These are phyloP conservation scores for Botrytis squamosa DNA, from an alignment of 2,329 filamentous ascomycete genomes.

Conservation along the genomic window DNA sequence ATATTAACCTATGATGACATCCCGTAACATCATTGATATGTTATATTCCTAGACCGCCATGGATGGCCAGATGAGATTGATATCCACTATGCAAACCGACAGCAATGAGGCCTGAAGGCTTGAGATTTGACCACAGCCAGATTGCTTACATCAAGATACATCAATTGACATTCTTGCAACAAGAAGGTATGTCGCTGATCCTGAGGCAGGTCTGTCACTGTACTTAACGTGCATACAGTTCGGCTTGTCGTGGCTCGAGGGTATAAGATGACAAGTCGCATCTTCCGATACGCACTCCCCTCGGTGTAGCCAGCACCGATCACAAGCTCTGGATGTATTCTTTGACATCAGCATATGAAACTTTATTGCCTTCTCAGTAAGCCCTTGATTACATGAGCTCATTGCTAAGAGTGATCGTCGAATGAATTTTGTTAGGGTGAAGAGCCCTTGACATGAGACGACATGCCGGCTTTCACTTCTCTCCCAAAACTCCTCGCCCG, in stretches of 20 bases:
- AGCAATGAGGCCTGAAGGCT: background rate
- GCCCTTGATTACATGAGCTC: background rate
- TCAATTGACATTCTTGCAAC: no score
- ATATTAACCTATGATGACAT: background rate
- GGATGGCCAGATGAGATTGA: background rate
- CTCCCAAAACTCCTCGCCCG: conserved; percentile 22
- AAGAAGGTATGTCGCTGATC: background rate
- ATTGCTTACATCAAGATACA: background rate
- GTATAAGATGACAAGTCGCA: background rate
- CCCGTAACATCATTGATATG: no score
- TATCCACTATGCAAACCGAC: no score
- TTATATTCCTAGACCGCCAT: background rate
- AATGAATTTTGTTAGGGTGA: background rate
- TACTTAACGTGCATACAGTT: no score
- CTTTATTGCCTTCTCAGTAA: background rate
- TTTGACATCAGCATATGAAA: background rate
- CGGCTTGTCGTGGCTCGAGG: background rate
- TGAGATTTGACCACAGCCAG: background rate
- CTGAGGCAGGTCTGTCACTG: background rate
- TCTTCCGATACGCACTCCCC: background rate
- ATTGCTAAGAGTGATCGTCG: background rate
- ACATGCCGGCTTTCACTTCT: background rate
- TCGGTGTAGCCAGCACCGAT: background rate
- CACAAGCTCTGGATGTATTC: background rate
- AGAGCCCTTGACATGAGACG: background rate